Evolutionary conservation across 116 monocot species (phyloP), one percentile per base, ranked within the genome.

Genomic region (Papilionanthe hybrid): DNA sequence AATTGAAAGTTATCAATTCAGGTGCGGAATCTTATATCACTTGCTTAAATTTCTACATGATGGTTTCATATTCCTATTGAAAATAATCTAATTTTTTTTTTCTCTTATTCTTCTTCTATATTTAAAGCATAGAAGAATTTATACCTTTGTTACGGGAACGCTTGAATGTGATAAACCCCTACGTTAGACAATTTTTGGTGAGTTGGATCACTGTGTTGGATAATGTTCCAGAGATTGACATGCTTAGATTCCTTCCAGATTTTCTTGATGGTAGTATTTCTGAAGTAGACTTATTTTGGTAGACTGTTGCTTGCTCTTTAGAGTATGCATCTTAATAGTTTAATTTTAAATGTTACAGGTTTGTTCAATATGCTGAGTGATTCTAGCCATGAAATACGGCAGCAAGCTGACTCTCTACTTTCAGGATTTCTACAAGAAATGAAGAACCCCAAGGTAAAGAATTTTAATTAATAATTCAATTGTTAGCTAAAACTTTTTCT

Each of bases 191-290:
- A 82, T 99, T 99, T 87, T 86, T 99, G 91, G 98, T 99, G 80
- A 93, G 98, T 63, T 99, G 98, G 98, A 99, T 99, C 81, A 99
- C 95, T 19, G 98, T 93, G 18, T 83, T 99, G 80, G 98, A 99
- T 77, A 91, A 92, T 84, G 91, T 91, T 78, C 98, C 98, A 80
- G 98, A 99, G 78, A 99, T 99, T 83, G 98, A 99, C 80, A 91
- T 99, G 95, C 98, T 99, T 86, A 95, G 98, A 80, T 99, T 99
- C 82, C 98, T 99, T 78, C 98, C 98, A 72, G 98, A 99, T 91
- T 94, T 99, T 87, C 98, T 99, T 85, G 98, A 94, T 90, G 98
- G 98, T 99, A 91, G 84, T 74, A 37, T 43, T 79, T 45, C 79
- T 83, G 23, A 57, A 75, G 74, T 77, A 42, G 15, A 50, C 41